Evolutionary conservation across 1,284 basidiomycete species (phyloP), one percentile per base, ranked within the genome.

Genomic region (Microstroma glucosiphilum): DNA sequence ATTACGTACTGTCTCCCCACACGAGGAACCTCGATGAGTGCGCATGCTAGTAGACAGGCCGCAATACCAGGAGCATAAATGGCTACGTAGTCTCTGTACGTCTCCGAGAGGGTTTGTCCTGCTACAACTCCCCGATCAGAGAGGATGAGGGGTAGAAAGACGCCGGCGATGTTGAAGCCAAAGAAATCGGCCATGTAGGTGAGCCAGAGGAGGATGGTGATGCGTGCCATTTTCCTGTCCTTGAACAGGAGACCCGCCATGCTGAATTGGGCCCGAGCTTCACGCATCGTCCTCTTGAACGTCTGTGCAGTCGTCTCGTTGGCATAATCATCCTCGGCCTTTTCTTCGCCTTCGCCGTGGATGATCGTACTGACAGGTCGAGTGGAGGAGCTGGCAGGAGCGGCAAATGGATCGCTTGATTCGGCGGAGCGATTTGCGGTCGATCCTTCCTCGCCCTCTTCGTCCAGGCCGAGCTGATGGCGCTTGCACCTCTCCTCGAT

Each of bases 1-100:
- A 82, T 71, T 3, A 76, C 77, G 79, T 80, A 81, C 40, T 81
- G 81, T 30, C 81, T 57, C 1, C 81, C 81, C 6, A 81, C 53
- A 13, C 77, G 69, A 8, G 80, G 80, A 1, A 81, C 66, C 62
- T 81, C 79, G 59, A 82, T 77, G 48, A 80, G 73, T 3, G 76
- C 66, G 40, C 69, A 72, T 0, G 65, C 69, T 6, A 75, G 62
- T 49, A 72, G 65, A 8, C 76, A 72, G 51, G 79, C 80, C 26
- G 77, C 60, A 46, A 80, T 73, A 59, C 80, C 80, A 9, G 80
- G 80, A 1, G 78, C 64, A 64, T 81, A 65, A n/a, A 71, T 64
- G 12, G 69, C 68, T 19, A 76, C 67, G 70, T 81, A 80, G 66
- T 81, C 77, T 13, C 76, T 69, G 65, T 82, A 82, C 1, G 80